Evolutionary conservation across 2,329 filamentous ascomycete species (phyloP).

Genomic region (Microdochium trichocladiopsis): DNA sequence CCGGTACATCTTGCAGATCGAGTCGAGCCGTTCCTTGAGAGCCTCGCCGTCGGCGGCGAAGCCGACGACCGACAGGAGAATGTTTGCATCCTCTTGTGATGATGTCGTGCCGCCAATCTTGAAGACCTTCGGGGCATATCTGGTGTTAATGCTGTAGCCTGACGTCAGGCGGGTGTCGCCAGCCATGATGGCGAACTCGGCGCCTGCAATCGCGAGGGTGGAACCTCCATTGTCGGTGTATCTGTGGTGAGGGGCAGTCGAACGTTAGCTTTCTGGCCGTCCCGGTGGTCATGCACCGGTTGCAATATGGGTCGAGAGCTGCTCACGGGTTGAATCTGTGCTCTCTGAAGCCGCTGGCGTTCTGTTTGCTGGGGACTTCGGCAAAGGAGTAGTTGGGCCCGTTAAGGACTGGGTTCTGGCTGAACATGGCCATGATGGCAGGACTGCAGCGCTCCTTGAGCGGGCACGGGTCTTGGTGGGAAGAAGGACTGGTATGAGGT

Average conservation of each 20-base stretch:
- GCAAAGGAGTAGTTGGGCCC: conserved; percentile 64
- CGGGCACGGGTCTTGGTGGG: neutral
- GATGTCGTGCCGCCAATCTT: conserved; percentile 89
- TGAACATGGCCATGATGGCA: conserved; percentile 58
- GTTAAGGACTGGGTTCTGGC: conserved; percentile 62
- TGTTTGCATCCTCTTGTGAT: conserved; percentile 74
- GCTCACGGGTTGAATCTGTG: conserved; percentile 90
- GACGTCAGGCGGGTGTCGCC: conserved; percentile 94
- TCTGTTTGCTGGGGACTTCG: conserved; percentile 44
- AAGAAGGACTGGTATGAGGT: neutral
- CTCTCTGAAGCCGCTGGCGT: conserved; percentile 52
- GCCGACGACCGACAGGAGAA: conserved; percentile 89
- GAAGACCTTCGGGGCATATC: conserved; percentile 93
- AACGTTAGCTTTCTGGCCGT: neutral
- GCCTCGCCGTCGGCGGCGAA: conserved; percentile 94
- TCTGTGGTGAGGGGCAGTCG: conserved; percentile 32
- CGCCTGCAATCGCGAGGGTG: conserved; percentile 88
- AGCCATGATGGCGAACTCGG: conserved; percentile 92
- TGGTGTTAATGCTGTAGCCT: conserved; percentile 98
- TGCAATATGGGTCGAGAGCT: neutral
- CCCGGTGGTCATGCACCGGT: too few relatives aligned
- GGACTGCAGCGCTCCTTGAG: conserved; percentile 4
- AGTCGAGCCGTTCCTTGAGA: conserved; percentile 87
- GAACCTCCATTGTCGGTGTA: conserved; percentile 98
- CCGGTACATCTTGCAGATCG: conserved; percentile 97